Percentiles rank a stretch among this genome's conserved stretches.
These are phyloP conservation scores for Yamadazyma dendronema DNA, from an alignment of 1,139 yeast species.

Conservation along the genomic window DNA sequence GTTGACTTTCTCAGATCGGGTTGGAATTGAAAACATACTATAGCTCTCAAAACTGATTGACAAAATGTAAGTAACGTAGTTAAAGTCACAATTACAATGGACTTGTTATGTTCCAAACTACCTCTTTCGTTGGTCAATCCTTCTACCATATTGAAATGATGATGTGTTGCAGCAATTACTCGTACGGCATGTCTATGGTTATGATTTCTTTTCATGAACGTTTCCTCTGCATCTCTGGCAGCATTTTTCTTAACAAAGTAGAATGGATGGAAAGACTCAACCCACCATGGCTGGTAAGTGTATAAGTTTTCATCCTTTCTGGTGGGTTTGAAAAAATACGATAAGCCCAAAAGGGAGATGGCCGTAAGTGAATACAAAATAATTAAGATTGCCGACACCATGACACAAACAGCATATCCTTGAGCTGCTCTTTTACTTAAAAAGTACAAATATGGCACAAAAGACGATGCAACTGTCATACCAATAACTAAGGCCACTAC, in stretches of 20 bases:
- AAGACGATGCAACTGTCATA: constrained; percentile 34
- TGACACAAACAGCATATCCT: constrained; percentile 29
- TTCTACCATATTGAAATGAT: constrained; percentile 41
- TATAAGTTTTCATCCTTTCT: constrained; percentile 41
- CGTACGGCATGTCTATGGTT: constrained; percentile 44
- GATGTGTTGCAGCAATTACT: constrained; percentile 46
- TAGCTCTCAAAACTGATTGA: constrained; percentile 30
- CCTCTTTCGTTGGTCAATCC: constrained; percentile 43
- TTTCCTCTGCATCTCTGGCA: constrained; percentile 38
- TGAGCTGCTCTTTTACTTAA: constrained; percentile 21
- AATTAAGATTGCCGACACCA: constrained; percentile 31
- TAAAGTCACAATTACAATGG: constrained; percentile 30
- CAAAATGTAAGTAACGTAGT: constrained; percentile 35
- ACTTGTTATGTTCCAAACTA: constrained; percentile 33
- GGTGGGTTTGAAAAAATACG: constrained; percentile 43
- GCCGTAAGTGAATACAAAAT: constrained; percentile 37
- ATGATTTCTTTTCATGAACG: constrained; percentile 44
- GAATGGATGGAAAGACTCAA: constrained; percentile 42
- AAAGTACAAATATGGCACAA: constrained; percentile 33
- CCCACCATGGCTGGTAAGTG: constrained; percentile 51
- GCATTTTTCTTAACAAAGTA: constrained; percentile 41
- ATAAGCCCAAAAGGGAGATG: constrained; percentile 33
- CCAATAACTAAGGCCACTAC: constrained; percentile 31
- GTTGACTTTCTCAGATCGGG: constrained; percentile 11
- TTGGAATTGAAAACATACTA: constrained; percentile 32